Evolutionary conservation across 192 early-diverging fungal genomes (phyloP).

Genomic region (Glomus cerebriforme): DNA sequence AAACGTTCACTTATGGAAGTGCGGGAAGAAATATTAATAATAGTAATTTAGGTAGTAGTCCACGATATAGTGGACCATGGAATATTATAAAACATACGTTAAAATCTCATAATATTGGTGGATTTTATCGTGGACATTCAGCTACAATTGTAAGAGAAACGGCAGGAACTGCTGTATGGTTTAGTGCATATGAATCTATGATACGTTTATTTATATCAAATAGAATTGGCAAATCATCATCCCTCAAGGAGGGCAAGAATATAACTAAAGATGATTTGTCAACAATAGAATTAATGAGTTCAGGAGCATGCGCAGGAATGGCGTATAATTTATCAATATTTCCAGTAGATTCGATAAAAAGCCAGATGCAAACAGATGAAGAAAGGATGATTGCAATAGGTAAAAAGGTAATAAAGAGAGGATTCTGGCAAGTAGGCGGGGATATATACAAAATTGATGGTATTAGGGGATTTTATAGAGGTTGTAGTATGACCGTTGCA

Average conservation of each 20-base stretch:
- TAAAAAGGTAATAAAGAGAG: constrained; percentile 26
- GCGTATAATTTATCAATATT: constrained; percentile 85
- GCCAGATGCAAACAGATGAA: constrained; percentile 86
- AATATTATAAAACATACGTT: constrained; percentile 57
- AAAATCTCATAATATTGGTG: constrained; percentile 57
- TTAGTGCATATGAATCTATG: constrained; percentile 89
- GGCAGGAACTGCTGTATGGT: constrained; percentile 94
- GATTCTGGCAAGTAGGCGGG: constrained; percentile 63
- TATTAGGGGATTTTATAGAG: constrained; percentile 85
- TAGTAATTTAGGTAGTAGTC: not conserved
- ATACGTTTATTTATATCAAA: constrained; percentile 53
- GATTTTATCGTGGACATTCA: constrained; percentile 79
- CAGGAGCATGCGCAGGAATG: constrained; percentile 91
- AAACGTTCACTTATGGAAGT: constrained; percentile 40
- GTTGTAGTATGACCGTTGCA: constrained; percentile 89
- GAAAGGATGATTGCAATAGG: constrained; percentile 41
- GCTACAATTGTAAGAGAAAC: constrained; percentile 88
- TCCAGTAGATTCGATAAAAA: constrained; percentile 94
- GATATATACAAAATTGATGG: constrained; percentile 79
- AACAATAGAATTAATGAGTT: constrained; percentile 73
- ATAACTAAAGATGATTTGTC: constrained; percentile 72
- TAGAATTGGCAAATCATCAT: constrained; percentile 27
- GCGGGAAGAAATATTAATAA: not conserved
- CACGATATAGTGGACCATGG: constrained; percentile 51
- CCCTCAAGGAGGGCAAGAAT: constrained; percentile 14